Evolutionary conservation across 345 rosid species (phyloP).

Genomic region (Turnera subulata): DNA sequence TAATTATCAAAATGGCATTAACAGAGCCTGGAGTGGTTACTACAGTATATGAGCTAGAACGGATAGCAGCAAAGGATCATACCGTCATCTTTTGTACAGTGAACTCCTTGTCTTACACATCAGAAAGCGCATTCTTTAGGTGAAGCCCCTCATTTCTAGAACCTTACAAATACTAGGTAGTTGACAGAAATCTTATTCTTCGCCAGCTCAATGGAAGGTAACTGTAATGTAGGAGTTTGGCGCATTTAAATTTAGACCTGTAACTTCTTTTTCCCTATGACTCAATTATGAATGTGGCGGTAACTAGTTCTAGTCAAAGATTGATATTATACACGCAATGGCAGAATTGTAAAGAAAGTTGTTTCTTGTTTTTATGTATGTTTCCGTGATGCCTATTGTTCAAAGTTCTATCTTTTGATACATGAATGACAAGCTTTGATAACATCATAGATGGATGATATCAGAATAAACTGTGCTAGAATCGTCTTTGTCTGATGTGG

Average conservation of each 20-base stretch:
- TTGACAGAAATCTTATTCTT: constrained; percentile 7
- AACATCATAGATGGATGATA: no score
- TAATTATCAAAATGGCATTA: constrained; percentile 9
- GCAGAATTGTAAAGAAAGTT: no score
- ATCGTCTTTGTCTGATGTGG: no score
- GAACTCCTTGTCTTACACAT: constrained; percentile 1
- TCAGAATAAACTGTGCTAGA: no score
- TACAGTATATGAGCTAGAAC: constrained; percentile 22
- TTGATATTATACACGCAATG: no score
- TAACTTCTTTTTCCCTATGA: neutral
- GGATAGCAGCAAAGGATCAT: constrained; percentile 2
- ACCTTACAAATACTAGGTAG: constrained; percentile 2
- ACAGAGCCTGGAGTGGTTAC: constrained; percentile 74
- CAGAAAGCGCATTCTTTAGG: neutral
- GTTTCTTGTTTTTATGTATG: no score
- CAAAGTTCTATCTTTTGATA: no score
- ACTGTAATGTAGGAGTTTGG: neutral
- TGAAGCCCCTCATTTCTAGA: neutral
- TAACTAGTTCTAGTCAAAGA: no score
- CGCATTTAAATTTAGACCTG: neutral
- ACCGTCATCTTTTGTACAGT: neutral
- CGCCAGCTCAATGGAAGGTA: constrained; percentile 1
- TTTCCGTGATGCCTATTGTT: no score
- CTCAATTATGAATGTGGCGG: no score
- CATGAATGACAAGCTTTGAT: no score